These are phyloP conservation scores for Euphorbia corollata DNA, from an alignment of 441 rosid genomes.

Conservation along the genomic window DNA sequence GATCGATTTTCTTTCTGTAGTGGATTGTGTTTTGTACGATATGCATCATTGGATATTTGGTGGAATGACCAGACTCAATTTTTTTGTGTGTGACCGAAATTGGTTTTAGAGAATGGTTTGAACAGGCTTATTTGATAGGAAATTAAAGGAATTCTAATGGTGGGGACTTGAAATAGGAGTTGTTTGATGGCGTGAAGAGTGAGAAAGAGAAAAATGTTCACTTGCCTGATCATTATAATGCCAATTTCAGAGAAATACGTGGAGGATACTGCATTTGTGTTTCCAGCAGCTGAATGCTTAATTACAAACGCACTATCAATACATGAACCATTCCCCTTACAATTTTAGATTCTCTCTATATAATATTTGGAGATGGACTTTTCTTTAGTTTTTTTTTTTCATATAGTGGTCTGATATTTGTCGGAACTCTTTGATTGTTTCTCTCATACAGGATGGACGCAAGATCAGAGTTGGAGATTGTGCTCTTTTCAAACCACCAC, in stretches of 20 bases:
- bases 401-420: too few relatives aligned
- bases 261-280: background rate
- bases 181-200: background rate
- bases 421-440: background rate
- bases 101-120: background rate
- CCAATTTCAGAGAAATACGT: background rate
- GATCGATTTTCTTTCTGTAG: background rate
- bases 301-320: background rate
- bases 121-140: background rate
- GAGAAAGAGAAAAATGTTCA: background rate
- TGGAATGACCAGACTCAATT: background rate
- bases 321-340: background rate
- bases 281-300: background rate
- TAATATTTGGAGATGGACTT: background rate
- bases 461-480: slow-evolving; percentile 77
- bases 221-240: background rate
- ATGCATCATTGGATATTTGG: background rate
- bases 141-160: background rate
- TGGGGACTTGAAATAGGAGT: background rate
- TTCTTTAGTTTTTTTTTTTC: background rate
- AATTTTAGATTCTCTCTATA: background rate
- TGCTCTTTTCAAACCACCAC: slow-evolving; percentile 75
- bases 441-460: slow-evolving; percentile 63
- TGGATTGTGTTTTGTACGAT: background rate
- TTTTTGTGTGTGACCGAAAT: background rate